phyloP scores from a whole-genome alignment of 768 basidiomycete species.

The Dentipellis sp. region DNA sequence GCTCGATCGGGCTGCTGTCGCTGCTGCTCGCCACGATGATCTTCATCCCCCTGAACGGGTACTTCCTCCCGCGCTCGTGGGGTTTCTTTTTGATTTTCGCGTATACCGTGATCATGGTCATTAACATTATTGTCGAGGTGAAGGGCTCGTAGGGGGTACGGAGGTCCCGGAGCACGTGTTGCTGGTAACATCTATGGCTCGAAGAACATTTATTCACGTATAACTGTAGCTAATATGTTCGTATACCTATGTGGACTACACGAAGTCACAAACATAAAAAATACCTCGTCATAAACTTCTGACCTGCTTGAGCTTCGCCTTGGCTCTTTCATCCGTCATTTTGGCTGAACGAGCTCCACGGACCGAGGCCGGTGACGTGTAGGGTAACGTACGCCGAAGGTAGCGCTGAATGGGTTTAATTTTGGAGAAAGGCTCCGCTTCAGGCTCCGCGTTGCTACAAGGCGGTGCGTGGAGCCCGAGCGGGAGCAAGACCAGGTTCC shows the following conservation, averaged over 20 bases:
- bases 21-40: conserved; percentile 70
- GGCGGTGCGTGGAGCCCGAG: not conserved
- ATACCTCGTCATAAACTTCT: not conserved
- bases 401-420: no score
- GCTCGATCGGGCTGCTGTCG: conserved; percentile 68
- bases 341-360: no score
- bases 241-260: not conserved
- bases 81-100: conserved; percentile 67
- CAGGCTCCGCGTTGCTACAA: not conserved
- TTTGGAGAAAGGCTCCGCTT: conserved; percentile 11
- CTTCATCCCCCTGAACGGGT: conserved; percentile 80
- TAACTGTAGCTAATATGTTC: not conserved
- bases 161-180: conserved; percentile 2
- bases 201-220: not conserved
- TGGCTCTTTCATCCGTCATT: no score
- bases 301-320: no score
- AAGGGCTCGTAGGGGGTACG: conserved; percentile 7
- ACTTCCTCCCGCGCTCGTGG: conserved; percentile 72
- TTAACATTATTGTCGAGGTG: conserved; percentile 76
- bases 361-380: no score
- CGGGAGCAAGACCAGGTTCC: conserved; percentile 2
- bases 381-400: no score
- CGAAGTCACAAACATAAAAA: no score
- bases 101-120: conserved; percentile 68
- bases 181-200: no score